A percentile compares a stretch with the other conserved stretches of the same genome.
Conservation (phyloP, 1,284 basidiomycete species). For the Cryptococcus sp. region DNA sequence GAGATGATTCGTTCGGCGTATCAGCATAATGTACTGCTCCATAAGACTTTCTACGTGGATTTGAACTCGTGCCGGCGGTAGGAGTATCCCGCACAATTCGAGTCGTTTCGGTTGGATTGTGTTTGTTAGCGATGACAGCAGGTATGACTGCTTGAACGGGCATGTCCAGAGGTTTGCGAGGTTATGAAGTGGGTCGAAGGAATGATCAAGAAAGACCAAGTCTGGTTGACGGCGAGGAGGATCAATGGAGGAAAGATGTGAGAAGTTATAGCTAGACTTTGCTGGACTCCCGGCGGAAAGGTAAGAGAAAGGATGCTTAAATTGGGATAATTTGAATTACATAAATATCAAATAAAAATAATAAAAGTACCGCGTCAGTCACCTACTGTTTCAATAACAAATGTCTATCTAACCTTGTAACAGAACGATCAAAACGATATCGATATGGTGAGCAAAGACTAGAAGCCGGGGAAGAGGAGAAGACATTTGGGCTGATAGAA, state of each 20-base stretch:
- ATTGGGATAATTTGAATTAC: too few relatives aligned
- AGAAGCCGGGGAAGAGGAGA: background rate
- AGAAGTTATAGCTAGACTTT: too few relatives aligned
- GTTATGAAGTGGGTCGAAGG: background rate
- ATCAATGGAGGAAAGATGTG: too few relatives aligned
- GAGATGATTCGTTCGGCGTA: background rate
- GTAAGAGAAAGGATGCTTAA: background rate
- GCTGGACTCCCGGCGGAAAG: background rate
- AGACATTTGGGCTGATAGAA: background rate
- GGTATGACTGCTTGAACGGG: slow-evolving; percentile 18
- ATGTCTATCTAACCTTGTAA: background rate
- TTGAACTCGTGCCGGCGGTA: background rate
- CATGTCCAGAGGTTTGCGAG: slow-evolving; percentile 2
- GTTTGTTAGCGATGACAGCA: slow-evolving; percentile 8
- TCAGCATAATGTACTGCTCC: background rate
- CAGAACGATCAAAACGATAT: background rate
- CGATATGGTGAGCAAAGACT: background rate
- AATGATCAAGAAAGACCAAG: too few relatives aligned
- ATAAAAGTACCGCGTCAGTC: background rate
- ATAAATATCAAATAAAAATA: background rate
- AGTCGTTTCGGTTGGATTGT: background rate
- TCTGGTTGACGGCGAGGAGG: too few relatives aligned
- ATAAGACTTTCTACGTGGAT: background rate
- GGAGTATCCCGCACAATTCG: background rate
- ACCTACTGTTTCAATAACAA: background rate